phyloP scores from a whole-genome alignment of 2,329 filamentous ascomycete species.

The Epichloe sp. region DNA sequence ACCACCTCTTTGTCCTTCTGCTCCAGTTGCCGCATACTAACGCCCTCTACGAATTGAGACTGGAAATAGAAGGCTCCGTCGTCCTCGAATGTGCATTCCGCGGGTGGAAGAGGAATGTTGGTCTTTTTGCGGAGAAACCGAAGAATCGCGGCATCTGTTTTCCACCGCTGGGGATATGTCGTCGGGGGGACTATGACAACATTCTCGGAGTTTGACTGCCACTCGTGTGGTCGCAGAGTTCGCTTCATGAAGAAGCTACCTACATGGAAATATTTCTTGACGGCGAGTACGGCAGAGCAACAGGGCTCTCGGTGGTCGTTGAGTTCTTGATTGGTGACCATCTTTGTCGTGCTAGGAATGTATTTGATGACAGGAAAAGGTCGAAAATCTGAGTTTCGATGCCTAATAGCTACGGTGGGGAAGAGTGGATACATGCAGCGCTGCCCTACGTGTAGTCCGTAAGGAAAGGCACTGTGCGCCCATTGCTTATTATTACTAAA shows the following conservation, averaged over 20 bases:
- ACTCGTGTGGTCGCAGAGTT: conserved; percentile 1
- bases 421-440: too few species aligned
- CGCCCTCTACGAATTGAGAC: conserved; percentile 1
- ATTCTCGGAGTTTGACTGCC: neutral
- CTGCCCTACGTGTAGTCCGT: too few species aligned
- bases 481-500: too few species aligned
- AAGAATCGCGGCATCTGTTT: neutral
- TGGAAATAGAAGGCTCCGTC: conserved; percentile 6
- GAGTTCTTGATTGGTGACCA: conserved; percentile 1
- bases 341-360: neutral
- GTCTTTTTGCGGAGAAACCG: conserved; percentile 3
- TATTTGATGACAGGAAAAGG: too few species aligned
- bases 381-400: too few species aligned
- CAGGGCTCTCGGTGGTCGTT: neutral
- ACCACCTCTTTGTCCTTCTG: conserved; percentile 3
- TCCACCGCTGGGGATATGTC: neutral
- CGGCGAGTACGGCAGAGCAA: neutral
- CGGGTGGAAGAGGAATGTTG: conserved; percentile 5
- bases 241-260: neutral
- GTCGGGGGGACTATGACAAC: neutral
- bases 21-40: conserved; percentile 2
- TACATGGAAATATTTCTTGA: neutral
- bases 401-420: too few species aligned
- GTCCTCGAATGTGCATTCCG: conserved; percentile 5
- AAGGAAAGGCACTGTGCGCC: too few species aligned